phyloP scores from a whole-genome alignment of 139 green algal species.

The Yamagishiella unicocca region DNA sequence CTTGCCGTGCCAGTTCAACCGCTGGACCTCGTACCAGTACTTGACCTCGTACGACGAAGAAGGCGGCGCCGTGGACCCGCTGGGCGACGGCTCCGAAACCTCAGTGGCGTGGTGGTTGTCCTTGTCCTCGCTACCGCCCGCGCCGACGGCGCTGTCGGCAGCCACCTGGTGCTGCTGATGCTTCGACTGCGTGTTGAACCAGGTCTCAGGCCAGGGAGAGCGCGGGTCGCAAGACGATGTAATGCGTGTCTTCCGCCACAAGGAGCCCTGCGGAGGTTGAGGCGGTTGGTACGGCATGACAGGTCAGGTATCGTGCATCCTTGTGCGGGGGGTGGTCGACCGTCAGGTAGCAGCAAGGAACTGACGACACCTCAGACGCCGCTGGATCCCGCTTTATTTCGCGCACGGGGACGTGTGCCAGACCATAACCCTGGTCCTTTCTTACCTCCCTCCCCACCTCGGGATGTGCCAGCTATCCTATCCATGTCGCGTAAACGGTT shows the following conservation, averaged over 20 bases:
- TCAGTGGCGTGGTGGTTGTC: background rate
- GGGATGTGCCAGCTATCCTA: too few species aligned
- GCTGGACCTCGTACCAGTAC: slow-evolving; percentile 66
- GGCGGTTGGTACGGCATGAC: too few species aligned
- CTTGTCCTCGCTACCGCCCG: background rate
- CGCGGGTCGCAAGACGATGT: slow-evolving; percentile 10
- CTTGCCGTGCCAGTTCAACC: slow-evolving; percentile 64
- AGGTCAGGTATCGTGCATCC: too few species aligned
- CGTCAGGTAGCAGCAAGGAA: too few species aligned
- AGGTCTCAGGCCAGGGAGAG: slow-evolving; percentile 11
- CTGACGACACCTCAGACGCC: too few species aligned
- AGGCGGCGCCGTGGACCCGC: background rate
- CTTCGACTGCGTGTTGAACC: background rate
- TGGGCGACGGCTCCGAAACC: background rate
- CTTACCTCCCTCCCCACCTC: too few species aligned
- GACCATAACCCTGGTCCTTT: too few species aligned
- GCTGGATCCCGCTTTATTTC: too few species aligned
- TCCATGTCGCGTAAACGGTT: too few species aligned
- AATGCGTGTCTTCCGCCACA: slow-evolving; percentile 55
- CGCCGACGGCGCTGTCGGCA: background rate
- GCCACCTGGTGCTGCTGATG: too few species aligned
- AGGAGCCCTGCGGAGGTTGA: slow-evolving; percentile 50
- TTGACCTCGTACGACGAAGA: slow-evolving; percentile 36
- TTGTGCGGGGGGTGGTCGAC: too few species aligned
- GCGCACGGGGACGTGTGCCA: too few species aligned